phyloP scores from a whole-genome alignment of 371 early-diverging fungal species.

The Apophysomyces ossiformis region DNA sequence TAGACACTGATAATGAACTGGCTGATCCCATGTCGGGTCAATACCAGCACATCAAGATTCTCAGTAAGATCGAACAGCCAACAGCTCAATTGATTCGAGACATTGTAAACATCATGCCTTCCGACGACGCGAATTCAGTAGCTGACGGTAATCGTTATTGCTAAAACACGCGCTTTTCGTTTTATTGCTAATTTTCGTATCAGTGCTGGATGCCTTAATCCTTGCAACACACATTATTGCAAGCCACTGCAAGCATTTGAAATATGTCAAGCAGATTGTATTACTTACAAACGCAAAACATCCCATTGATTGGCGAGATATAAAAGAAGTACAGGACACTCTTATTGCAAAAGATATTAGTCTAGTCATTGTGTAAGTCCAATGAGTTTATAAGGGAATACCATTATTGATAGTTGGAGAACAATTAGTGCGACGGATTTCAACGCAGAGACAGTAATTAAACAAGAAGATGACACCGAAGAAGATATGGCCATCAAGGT shows the following conservation, averaged over 20 bases:
- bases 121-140: constrained; percentile 29
- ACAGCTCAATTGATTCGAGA: constrained; percentile 24
- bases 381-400: background rate
- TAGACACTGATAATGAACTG: constrained; percentile 38
- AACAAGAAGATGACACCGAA: constrained; percentile 23
- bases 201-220: constrained; percentile 70
- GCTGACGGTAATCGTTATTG: constrained; percentile 42
- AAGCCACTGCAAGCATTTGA: constrained; percentile 60
- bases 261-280: constrained; percentile 68
- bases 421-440: constrained; percentile 49
- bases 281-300: constrained; percentile 66
- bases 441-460: constrained; percentile 27
- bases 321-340: constrained; percentile 44
- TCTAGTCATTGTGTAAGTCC: constrained; percentile 63
- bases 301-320: constrained; percentile 53
- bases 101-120: constrained; percentile 32
- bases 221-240: constrained; percentile 62
- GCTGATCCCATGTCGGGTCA: constrained; percentile 30
- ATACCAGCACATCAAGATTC: constrained; percentile 35
- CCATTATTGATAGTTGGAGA: background rate
- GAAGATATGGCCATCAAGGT: constrained; percentile 18
- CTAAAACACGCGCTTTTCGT: background rate
- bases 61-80: constrained; percentile 27
- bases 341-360: constrained; percentile 46
- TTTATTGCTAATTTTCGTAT: background rate